Evolutionary conservation across 164 flowering plant species (phyloP).

Genomic region (Saururus chinensis): DNA sequence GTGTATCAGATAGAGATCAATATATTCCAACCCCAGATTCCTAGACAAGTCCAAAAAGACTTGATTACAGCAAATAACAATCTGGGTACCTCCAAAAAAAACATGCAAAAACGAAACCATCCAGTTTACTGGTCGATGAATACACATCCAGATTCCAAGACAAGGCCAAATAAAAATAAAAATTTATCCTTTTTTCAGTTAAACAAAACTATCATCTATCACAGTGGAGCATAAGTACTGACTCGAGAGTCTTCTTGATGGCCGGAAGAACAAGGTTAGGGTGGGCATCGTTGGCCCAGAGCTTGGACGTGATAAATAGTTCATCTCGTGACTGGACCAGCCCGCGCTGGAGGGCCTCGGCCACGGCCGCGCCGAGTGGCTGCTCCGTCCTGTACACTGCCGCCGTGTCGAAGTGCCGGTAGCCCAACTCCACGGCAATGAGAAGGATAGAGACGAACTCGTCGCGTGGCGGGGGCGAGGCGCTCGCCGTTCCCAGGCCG

Average conservation of each 20-base stretch:
- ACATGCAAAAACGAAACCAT: neutral
- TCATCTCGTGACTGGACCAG: constrained; percentile 21
- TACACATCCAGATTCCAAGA: no score
- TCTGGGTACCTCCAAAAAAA: no score
- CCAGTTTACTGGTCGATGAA: no score
- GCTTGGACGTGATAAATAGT: constrained; percentile 34
- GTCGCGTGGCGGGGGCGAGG: neutral
- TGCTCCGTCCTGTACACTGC: constrained; percentile 18
- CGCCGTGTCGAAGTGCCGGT: constrained; percentile 33
- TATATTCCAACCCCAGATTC: constrained; percentile 25
- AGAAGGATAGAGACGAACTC: constrained; percentile 2
- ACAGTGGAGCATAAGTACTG: neutral
- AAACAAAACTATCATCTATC: no score
- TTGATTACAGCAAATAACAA: no score
- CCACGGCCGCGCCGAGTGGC: constrained; percentile 21
- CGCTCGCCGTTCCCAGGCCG: no score
- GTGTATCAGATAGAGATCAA: constrained; percentile 34
- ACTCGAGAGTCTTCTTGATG: constrained; percentile 13
- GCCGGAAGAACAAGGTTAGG: constrained; percentile 24
- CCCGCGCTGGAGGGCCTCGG: constrained; percentile 16
- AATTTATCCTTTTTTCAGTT: no score
- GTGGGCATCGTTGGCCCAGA: constrained; percentile 23
- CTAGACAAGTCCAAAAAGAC: constrained; percentile 4
- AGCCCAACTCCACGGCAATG: constrained; percentile 23
- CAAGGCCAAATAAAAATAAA: no score